These are phyloP conservation scores for Toxicodendron radicans DNA, from an alignment of 345 rosid species.

Conservation along the genomic window DNA sequence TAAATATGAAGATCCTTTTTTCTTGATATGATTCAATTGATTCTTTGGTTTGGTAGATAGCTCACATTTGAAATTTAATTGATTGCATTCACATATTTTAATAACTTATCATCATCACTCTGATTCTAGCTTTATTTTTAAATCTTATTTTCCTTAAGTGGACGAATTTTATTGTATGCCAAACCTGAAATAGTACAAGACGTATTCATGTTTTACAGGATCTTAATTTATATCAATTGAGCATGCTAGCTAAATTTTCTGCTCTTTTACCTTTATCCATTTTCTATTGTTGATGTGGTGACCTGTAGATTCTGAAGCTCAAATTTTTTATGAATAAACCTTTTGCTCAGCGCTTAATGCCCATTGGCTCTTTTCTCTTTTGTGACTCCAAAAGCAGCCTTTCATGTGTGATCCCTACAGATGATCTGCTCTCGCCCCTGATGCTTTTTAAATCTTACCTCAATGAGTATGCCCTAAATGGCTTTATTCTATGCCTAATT, in stretches of 20 bases:
- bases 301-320: background rate
- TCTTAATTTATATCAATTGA: background rate
- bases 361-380: background rate
- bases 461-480: no score
- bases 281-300: background rate
- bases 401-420: background rate
- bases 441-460: background rate
- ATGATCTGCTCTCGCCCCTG: background rate
- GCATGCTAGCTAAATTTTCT: background rate
- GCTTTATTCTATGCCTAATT: background rate
- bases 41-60: background rate
- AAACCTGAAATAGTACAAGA: background rate
- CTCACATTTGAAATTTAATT: background rate
- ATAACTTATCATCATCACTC: background rate
- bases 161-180: background rate
- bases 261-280: background rate
- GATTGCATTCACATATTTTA: background rate
- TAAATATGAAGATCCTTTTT: background rate
- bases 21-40: background rate
- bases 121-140: background rate
- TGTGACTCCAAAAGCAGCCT: background rate
- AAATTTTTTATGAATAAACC: background rate
- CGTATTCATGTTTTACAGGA: background rate
- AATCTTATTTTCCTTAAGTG: background rate
- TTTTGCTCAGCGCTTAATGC: background rate